These are phyloP conservation scores for Berkeleyomyces rouxiae DNA, from an alignment of 2,329 filamentous ascomycete species.

Conservation along the genomic window DNA sequence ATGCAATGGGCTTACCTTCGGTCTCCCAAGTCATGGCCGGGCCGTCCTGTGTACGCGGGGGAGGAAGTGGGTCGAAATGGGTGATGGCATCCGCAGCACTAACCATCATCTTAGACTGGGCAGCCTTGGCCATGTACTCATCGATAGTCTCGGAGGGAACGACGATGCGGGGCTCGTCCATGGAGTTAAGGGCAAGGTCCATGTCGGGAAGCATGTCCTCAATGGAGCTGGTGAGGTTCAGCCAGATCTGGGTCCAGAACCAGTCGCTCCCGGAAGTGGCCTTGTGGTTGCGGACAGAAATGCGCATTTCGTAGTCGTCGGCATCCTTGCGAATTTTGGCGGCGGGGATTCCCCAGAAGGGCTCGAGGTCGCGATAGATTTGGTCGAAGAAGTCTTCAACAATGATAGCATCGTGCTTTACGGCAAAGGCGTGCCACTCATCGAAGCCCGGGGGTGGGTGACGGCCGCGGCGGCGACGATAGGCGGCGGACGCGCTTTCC, in stretches of 20 bases:
- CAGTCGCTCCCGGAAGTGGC: constrained; percentile 36
- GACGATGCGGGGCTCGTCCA: constrained; percentile 50
- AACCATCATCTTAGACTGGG: constrained; percentile 28
- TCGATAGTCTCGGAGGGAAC: constrained; percentile 47
- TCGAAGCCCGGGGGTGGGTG: constrained; percentile 50
- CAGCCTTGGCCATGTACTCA: constrained; percentile 34
- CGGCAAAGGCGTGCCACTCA: constrained; percentile 39
- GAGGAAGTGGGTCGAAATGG: constrained; percentile 28
- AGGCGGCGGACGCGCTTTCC: constrained; percentile 34
- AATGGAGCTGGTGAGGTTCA: constrained; percentile 35
- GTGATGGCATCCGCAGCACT: constrained; percentile 28
- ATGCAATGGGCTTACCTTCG: constrained; percentile 25
- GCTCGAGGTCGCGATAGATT: constrained; percentile 43
- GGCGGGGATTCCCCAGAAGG: constrained; percentile 38
- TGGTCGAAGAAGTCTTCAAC: constrained; percentile 49
- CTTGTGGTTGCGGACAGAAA: constrained; percentile 36
- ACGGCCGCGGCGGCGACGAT: constrained; percentile 38
- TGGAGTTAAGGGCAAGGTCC: constrained; percentile 48
- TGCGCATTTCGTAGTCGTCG: constrained; percentile 42
- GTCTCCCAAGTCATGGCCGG: constrained; percentile 33
- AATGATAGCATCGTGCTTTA: constrained; percentile 34
- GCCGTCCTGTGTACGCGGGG: constrained; percentile 18
- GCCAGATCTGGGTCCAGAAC: constrained; percentile 43
- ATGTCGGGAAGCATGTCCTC: constrained; percentile 45
- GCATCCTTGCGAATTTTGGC: constrained; percentile 34